phyloP scores from a whole-genome alignment of 2,329 filamentous ascomycete genomes.

The Penicillium psychrosexuale region DNA sequence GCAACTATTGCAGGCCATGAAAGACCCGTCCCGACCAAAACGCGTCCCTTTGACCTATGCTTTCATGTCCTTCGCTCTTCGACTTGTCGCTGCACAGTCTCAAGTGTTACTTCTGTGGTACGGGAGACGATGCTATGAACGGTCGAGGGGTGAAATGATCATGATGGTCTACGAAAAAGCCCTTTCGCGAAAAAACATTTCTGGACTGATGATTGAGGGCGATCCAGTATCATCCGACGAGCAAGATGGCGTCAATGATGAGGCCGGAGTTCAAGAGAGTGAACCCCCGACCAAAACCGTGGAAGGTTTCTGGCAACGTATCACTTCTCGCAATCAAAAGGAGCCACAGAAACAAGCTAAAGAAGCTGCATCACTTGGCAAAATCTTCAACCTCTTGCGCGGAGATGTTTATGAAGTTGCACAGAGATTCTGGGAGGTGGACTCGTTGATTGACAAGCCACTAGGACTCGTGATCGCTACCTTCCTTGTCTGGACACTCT shows the following conservation, averaged over 20 bases:
- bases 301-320: conserved; percentile 25
- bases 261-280: conserved; percentile 7
- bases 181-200: conserved; percentile 60
- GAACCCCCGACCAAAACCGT: conserved; percentile 20
- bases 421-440: conserved; percentile 77
- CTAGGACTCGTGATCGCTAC: conserved; percentile 72
- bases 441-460: conserved; percentile 70
- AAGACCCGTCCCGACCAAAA: conserved; percentile 50
- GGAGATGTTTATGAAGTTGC: conserved; percentile 44
- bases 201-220: conserved; percentile 33
- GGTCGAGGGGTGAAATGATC: conserved; percentile 79
- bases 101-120: conserved; percentile 75
- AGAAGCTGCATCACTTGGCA: conserved; percentile 75
- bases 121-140: conserved; percentile 76
- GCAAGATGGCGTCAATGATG: conserved; percentile 13
- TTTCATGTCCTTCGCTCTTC: conserved; percentile 57
- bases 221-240: conserved; percentile 24
- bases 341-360: conserved; percentile 36
- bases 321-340: conserved; percentile 24
- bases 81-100: conserved; percentile 62
- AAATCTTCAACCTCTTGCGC: conserved; percentile 84
- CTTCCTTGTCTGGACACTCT: conserved; percentile 69
- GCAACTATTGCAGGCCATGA: conserved; percentile 65
- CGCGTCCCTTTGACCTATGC: conserved; percentile 65
- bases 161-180: conserved; percentile 82